Evolutionary conservation across 495 filamentous ascomycete genomes (phyloP).

Genomic region (Tuber melanosporum): DNA sequence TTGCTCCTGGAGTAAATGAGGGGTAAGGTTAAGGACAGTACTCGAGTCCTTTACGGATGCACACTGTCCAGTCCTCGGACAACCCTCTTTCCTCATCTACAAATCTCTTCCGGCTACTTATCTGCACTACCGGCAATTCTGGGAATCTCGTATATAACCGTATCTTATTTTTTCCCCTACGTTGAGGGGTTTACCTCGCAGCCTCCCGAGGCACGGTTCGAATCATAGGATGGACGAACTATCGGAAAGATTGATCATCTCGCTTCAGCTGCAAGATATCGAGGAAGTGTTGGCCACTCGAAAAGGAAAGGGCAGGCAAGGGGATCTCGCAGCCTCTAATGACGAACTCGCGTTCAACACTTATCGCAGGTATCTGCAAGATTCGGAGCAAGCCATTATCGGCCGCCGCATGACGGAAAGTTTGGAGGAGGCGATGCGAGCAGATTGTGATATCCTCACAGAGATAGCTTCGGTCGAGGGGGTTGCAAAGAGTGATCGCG

Average conservation of each 20-base stretch:
- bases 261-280: constrained; percentile 26
- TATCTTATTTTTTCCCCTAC: neutral
- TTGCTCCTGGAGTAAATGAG: neutral
- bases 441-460: constrained; percentile 13
- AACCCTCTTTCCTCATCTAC: neutral
- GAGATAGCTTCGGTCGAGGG: constrained; percentile 11
- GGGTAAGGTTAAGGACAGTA: neutral
- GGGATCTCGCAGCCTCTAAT: constrained; percentile 14
- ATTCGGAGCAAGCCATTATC: neutral
- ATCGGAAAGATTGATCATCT: constrained; percentile 18
- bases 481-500: constrained; percentile 14
- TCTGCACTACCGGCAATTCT: neutral
- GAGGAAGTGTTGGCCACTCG: constrained; percentile 8
- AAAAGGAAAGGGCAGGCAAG: constrained; percentile 27
- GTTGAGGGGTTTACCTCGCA: neutral
- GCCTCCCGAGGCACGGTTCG: neutral
- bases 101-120: neutral
- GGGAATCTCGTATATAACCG: neutral
- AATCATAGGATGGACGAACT: constrained; percentile 15
- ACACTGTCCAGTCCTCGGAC: neutral
- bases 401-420: constrained; percentile 23
- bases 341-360: constrained; percentile 22
- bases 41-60: neutral
- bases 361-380: constrained; percentile 22
- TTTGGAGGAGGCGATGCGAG: constrained; percentile 21